Base-by-base conservation (phyloP, 2,329 filamentous ascomycete species). In the Lachnellula willkommii region DNA sequence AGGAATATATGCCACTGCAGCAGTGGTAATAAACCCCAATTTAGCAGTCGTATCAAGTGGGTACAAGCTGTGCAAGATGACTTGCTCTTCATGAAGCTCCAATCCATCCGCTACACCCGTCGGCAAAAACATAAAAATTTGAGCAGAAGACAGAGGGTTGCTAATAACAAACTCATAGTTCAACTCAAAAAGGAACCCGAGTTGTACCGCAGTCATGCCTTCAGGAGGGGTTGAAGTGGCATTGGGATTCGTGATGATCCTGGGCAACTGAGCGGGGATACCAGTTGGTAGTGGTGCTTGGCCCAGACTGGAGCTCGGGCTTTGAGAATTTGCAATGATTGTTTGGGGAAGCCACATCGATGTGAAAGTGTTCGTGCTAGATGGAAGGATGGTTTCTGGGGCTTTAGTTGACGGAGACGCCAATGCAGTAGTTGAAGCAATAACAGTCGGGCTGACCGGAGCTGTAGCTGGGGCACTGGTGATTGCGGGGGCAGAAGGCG, bases 111-210 rank as follows among this genome's bases (percentile, higher is more conserved):
- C 60, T 53, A 77, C 63, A 47, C 89, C 90, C 52, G 77, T 65
- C 0, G 91, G 91, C 4, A 96, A 76, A 62, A 83, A 88, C 52
- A 82, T 74, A 75, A 96, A 95, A 66, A 99, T 89, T 72, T 97
- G 93, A 40, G 83, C 83, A 5, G 90, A 88, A 17, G 91, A 88
- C 61, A 86, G 79, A 14, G 83, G 78, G 60, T 87, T 84, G 22
- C 76, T 77, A 11, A 87, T 85, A 28, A 97, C 88, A 68, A 95
- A 96, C 8, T 81, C 75, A 71, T 94, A 99, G 74, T 95, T 93
- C 64, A 95, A 79, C 1, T 82, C 81, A 67, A 84, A 87, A 52
- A 83, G 76, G 79, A 97, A 96, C 36, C 89, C 94, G 60, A 97
- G 80, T 69, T 96, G 90, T 63, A 96, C 86, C 64, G 89, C 73